phyloP scores from a whole-genome alignment of 805 yeast species.

The Nakazawaea anatomiae region DNA sequence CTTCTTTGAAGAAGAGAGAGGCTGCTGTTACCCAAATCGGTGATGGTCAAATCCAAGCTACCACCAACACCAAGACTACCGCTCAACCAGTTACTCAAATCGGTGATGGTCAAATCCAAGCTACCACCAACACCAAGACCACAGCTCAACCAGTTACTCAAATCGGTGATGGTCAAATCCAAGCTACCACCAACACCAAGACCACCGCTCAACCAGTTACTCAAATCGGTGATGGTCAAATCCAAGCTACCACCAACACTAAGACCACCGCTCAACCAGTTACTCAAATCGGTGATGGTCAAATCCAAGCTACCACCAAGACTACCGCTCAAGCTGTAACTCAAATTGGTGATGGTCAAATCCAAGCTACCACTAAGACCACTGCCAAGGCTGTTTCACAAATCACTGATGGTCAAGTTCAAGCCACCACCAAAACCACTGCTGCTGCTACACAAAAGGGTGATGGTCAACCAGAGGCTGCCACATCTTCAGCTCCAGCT shows the following conservation, averaged over 20 bases:
- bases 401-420: conserved; percentile 26
- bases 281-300: conserved; percentile 51
- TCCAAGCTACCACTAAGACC: conserved; percentile 35
- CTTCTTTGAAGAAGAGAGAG: conserved; percentile 25
- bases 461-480: conserved; percentile 42
- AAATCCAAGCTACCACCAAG: conserved; percentile 19
- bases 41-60: conserved; percentile 58
- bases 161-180: conserved; percentile 44
- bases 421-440: conserved; percentile 24
- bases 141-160: conserved; percentile 32
- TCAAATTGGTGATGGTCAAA: conserved; percentile 60
- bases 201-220: conserved; percentile 28
- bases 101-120: conserved; percentile 42
- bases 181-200: conserved; percentile 22
- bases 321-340: conserved; percentile 29
- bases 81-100: conserved; percentile 27
- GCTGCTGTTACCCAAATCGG: conserved; percentile 49
- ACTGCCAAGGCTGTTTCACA: conserved; percentile 28
- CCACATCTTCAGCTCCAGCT: conserved; percentile 24
- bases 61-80: conserved; percentile 30
- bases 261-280: conserved; percentile 22
- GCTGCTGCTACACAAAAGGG: conserved; percentile 38
- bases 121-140: conserved; percentile 28
- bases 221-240: conserved; percentile 33
- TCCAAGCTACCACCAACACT: conserved; percentile 23